Evolutionary conservation across 805 yeast species (phyloP).

Genomic region (Yarrowia deformans): DNA sequence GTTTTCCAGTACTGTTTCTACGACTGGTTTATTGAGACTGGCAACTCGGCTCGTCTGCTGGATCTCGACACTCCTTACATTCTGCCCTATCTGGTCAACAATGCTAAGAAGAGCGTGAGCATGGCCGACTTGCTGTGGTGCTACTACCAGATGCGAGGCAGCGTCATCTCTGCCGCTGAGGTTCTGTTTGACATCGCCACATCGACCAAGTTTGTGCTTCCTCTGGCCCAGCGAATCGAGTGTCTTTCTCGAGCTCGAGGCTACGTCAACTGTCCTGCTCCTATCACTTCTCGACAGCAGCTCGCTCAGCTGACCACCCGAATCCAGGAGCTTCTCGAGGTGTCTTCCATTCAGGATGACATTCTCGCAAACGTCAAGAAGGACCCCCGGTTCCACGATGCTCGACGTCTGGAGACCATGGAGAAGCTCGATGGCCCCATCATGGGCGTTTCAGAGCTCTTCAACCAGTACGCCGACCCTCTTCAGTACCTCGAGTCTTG

Average conservation of each 20-base stretch:
- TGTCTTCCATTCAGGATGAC: conserved; percentile 84
- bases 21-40: conserved; percentile 87
- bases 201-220: conserved; percentile 69
- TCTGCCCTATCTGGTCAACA: conserved; percentile 69
- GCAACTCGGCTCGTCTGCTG: conserved; percentile 75
- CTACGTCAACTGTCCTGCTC: conserved; percentile 83
- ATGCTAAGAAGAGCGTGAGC: conserved; percentile 61
- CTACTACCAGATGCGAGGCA: conserved; percentile 82
- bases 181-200: conserved; percentile 75
- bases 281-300: conserved; percentile 76
- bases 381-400: conserved; percentile 53
- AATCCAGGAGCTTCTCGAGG: conserved; percentile 82
- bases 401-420: conserved; percentile 60
- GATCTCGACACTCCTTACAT: conserved; percentile 84
- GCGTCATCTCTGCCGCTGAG: conserved; percentile 83
- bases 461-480: conserved; percentile 86
- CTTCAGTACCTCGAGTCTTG: conserved; percentile 86
- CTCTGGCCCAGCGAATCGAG: conserved; percentile 79
- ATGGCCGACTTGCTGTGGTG: conserved; percentile 88
- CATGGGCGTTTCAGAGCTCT: conserved; percentile 75
- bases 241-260: conserved; percentile 91
- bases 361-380: conserved; percentile 52
- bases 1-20: conserved; percentile 91
- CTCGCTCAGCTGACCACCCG: conserved; percentile 72
- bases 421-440: conserved; percentile 68